phyloP scores from a whole-genome alignment of 352 stramenopile species.

The Thalassiosira oceanica region DNA sequence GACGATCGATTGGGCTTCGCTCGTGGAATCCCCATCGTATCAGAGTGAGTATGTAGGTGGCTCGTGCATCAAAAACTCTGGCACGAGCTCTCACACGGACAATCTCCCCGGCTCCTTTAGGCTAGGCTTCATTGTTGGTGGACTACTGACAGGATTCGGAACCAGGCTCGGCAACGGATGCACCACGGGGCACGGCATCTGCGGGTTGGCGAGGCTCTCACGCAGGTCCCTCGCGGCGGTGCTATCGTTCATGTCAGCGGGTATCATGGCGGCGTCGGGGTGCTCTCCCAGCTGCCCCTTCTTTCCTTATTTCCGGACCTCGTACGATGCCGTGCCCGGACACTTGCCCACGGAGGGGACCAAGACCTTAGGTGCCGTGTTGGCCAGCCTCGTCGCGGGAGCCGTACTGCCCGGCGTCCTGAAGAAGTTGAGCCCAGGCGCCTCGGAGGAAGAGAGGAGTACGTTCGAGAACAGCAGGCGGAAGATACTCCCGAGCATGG shows the following conservation, averaged over 20 bases:
- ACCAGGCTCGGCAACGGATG: slow-evolving; percentile 60
- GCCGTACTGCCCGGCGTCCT: slow-evolving; percentile 22
- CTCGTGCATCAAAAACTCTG: too few relatives aligned
- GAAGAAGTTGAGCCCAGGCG: slow-evolving; percentile 12
- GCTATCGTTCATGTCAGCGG: slow-evolving; percentile 68
- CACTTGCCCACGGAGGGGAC: slow-evolving; percentile 30
- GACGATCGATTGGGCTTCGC: slow-evolving; percentile 31
- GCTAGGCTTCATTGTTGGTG: slow-evolving; percentile 50
- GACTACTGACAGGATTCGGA: slow-evolving; percentile 71
- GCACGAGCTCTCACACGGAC: too few relatives aligned
- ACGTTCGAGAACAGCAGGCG: slow-evolving; percentile 31
- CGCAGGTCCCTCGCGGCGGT: slow-evolving; percentile 64
- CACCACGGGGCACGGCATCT: slow-evolving; percentile 49
- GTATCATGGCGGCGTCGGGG: slow-evolving; percentile 35
- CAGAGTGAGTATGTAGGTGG: slow-evolving; percentile 14
- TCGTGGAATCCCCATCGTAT: slow-evolving; percentile 27
- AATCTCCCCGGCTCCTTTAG: too few relatives aligned
- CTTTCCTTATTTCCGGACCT: slow-evolving; percentile 21
- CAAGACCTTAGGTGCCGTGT: slow-evolving; percentile 24
- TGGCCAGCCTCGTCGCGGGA: slow-evolving; percentile 27
- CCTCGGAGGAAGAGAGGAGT: slow-evolving; percentile 18
- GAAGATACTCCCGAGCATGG: slow-evolving; percentile 45
- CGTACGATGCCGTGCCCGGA: slow-evolving; percentile 16
- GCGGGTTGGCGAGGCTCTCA: slow-evolving; percentile 59
- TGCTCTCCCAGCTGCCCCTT: slow-evolving; percentile 37